Conservation (phyloP, 139 green algal genomes). For the Chlamydomonas schloesseri region DNA sequence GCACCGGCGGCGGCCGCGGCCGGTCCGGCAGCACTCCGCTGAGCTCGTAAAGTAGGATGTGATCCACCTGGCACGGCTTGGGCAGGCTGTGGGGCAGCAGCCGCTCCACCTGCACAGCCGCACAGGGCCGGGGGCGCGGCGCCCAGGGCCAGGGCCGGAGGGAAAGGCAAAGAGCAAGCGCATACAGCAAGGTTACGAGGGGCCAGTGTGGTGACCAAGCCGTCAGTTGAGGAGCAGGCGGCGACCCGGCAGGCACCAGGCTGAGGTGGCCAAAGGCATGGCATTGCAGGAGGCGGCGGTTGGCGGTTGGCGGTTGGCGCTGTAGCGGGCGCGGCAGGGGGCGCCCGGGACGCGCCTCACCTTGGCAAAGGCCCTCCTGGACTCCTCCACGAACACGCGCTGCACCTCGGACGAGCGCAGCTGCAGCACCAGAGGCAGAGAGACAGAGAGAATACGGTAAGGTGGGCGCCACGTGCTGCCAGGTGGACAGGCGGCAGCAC, state of each 20-base stretch:
- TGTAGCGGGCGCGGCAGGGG: too few relatives aligned
- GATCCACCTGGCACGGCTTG: conserved; percentile 65
- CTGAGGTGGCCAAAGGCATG: too few relatives aligned
- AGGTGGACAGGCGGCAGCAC: too few relatives aligned
- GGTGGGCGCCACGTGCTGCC: not conserved
- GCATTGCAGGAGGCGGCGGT: too few relatives aligned
- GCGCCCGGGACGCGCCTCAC: too few relatives aligned
- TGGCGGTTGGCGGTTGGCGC: too few relatives aligned
- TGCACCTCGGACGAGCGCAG: conserved; percentile 62
- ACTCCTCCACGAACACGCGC: conserved; percentile 41
- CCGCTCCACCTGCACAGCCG: conserved; percentile 33
- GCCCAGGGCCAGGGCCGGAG: not conserved
- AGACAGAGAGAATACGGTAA: not conserved
- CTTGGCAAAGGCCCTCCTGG: conserved; percentile 21
- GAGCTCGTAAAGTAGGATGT: conserved; percentile 71
- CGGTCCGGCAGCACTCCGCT: not conserved
- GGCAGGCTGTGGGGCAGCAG: conserved; percentile 44
- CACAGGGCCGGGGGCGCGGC: not conserved
- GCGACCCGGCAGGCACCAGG: too few relatives aligned
- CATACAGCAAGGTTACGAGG: too few relatives aligned
- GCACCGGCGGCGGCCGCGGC: not conserved
- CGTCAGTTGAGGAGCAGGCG: too few relatives aligned
- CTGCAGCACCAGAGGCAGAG: not conserved
- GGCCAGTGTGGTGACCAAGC: too few relatives aligned
- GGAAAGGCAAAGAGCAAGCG: too few relatives aligned